phyloP scores from a whole-genome alignment of 2,329 filamentous ascomycete species.

The Paecilomyces sp. region DNA sequence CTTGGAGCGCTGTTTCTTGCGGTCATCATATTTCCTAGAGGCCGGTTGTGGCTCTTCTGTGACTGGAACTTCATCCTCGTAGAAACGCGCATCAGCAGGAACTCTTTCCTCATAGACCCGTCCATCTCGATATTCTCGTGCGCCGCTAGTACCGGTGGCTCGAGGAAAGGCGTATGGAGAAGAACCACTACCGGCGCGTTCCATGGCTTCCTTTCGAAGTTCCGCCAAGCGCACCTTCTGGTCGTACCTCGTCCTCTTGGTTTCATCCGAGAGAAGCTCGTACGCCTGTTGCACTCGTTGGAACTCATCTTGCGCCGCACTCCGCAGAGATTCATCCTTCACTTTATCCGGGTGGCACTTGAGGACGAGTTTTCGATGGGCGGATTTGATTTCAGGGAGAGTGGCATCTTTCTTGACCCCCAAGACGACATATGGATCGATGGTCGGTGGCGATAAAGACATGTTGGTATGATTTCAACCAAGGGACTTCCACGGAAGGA shows the following conservation, averaged over 20 bases:
- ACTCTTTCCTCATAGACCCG: slow-evolving; percentile 37
- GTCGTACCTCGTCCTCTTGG: slow-evolving; percentile 68
- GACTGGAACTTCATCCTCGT: slow-evolving; percentile 31
- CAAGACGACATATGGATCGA: slow-evolving; percentile 74
- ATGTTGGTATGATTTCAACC: slow-evolving; percentile 4
- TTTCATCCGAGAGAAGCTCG: slow-evolving; percentile 76
- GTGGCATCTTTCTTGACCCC: slow-evolving; percentile 68
- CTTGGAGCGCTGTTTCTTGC: slow-evolving; percentile 25
- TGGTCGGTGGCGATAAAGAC: slow-evolving; percentile 22
- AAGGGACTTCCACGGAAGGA: background rate
- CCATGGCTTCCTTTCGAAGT: slow-evolving; percentile 50
- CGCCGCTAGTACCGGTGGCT: background rate
- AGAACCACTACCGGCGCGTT: slow-evolving; percentile 32
- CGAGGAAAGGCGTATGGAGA: slow-evolving; percentile 1
- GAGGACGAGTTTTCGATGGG: slow-evolving; percentile 78
- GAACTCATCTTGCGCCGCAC: slow-evolving; percentile 76
- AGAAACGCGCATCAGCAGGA: slow-evolving; percentile 26
- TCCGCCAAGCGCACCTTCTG: slow-evolving; percentile 62
- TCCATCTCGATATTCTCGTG: slow-evolving; percentile 35
- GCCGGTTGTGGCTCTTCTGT: slow-evolving; percentile 30
- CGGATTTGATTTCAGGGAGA: slow-evolving; percentile 63
- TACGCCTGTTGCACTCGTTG: slow-evolving; percentile 90
- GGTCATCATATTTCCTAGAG: slow-evolving; percentile 34
- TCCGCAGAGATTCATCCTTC: slow-evolving; percentile 68
- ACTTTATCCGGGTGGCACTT: slow-evolving; percentile 91